phyloP scores from a whole-genome alignment of 306 rosid genomes.

The Bauhinia variegata region DNA sequence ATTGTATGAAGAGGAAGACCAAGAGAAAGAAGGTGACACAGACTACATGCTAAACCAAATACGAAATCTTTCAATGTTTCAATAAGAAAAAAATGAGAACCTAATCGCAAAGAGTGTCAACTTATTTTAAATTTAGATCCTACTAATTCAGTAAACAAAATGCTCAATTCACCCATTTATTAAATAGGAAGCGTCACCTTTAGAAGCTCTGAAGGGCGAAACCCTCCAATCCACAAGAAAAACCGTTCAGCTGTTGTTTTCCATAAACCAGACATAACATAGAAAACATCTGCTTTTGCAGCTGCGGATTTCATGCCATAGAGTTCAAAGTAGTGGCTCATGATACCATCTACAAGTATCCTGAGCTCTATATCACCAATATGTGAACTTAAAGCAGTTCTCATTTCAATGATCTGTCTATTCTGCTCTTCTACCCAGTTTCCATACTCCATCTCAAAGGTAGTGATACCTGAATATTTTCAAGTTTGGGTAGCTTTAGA shows the following conservation, averaged over 20 bases:
- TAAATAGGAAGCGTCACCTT: slow-evolving; percentile 56
- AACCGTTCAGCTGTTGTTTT: slow-evolving; percentile 79
- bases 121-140: not conserved
- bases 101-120: too few relatives aligned
- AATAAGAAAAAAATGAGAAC: too few relatives aligned
- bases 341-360: slow-evolving; percentile 62
- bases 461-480: slow-evolving; percentile 54
- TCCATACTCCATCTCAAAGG: slow-evolving; percentile 80
- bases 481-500: slow-evolving; percentile 32
- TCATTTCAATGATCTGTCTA: slow-evolving; percentile 63
- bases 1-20: too few relatives aligned
- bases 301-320: slow-evolving; percentile 81
- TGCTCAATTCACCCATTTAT: not conserved
- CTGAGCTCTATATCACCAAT: slow-evolving; percentile 63
- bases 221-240: slow-evolving; percentile 95
- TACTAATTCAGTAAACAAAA: slow-evolving; percentile 14
- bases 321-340: slow-evolving; percentile 77
- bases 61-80: too few relatives aligned
- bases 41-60: too few relatives aligned
- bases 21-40: too few relatives aligned
- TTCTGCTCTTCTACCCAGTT: slow-evolving; percentile 85
- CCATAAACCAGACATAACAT: slow-evolving; percentile 89
- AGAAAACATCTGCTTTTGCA: slow-evolving; percentile 85
- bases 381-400: slow-evolving; percentile 62
- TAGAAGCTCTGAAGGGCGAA: slow-evolving; percentile 89